Evolutionary conservation across 805 yeast genomes (phyloP), one percentile per base, ranked within the genome.

Genomic region (Ogataea pignaliae): DNA sequence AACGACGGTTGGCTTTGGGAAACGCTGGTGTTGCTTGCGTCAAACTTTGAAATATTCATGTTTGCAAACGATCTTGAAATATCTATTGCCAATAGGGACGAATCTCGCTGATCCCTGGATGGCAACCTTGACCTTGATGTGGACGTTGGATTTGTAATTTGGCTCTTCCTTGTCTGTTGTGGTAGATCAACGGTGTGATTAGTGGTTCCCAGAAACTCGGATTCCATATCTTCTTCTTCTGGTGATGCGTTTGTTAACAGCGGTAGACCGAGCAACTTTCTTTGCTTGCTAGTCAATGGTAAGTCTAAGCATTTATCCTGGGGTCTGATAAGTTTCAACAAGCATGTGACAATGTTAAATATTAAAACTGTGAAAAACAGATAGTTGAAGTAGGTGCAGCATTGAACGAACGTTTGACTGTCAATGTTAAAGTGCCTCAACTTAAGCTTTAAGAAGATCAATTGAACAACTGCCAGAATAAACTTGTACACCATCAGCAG

Each of bases 231-330:
- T 16, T 44, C 46, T 10, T 39, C 44, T 3, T 36, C 37, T 1
- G 17, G 12, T 12, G 41, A 41, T 10, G 44, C 35, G 29, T 34
- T 36, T n/a, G 40, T 34, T 12, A 54, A 34, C 3, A 50, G 15
- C 9, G 60, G 54, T 18, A 77, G 63, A 1, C 81, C 81, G 33
- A 77, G 59, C 13, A 77, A 56, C 34, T 60, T 57, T 38, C 81
- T 58, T 55, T 77, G 82, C 18, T 61, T 63, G 38, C 63, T 65
- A 10, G 64, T 71, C 46, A 77, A 65, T 3, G 80, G 79, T 45
- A 77, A 61, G 53, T 77, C 82, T 31, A 64, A 51, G 50, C 81
- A 76, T 51, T 71, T 73, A 50, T 77, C 81, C 46, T 66, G 70
- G 1, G 75, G 71, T 48, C 64, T 68, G 8, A 66, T 18, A 13